phyloP scores from a whole-genome alignment of 345 rosid species.

The Gossypium ekmanianum region DNA sequence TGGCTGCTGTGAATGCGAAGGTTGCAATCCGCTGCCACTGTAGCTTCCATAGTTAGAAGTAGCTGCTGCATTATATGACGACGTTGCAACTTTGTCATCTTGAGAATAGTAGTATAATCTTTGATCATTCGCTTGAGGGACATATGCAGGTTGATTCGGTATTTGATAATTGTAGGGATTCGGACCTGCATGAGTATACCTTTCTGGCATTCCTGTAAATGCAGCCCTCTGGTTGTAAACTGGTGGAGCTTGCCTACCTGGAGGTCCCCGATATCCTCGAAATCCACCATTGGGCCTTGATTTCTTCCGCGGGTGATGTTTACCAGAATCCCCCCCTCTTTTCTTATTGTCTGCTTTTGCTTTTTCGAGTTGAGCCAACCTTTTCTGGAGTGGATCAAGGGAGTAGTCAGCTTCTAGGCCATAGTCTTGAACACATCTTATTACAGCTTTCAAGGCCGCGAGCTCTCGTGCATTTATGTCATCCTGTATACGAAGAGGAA shows the following conservation, averaged over 20 bases:
- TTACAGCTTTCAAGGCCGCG: constrained; percentile 46
- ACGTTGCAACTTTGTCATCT: constrained; percentile 25
- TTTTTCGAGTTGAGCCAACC: constrained; percentile 50
- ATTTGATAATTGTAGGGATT: constrained; percentile 36
- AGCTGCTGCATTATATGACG: constrained; percentile 27
- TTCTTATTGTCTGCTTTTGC: constrained; percentile 39
- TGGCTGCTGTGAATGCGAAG: constrained; percentile 29
- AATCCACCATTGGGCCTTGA: constrained; percentile 33
- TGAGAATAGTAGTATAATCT: constrained; percentile 39
- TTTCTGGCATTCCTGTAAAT: constrained; percentile 30
- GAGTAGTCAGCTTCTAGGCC: constrained; percentile 53
- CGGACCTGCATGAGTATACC: constrained; percentile 33
- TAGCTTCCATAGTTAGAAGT: constrained; percentile 31
- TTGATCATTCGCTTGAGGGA: constrained; percentile 42
- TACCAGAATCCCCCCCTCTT: constrained; percentile 35
- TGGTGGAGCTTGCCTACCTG: constrained; percentile 34
- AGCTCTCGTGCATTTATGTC: constrained; percentile 50
- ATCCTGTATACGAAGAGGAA: constrained; percentile 25
- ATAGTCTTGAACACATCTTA: constrained; percentile 44
- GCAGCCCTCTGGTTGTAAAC: constrained; percentile 1
- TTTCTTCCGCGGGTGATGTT: constrained; percentile 38
- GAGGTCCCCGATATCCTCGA: constrained; percentile 31
- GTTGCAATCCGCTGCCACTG: constrained; percentile 29
- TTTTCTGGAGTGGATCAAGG: constrained; percentile 51
- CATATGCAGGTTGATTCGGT: constrained; percentile 32